Percentiles rank a stretch among this genome's conserved stretches.
These are phyloP conservation scores for Pharnaceum exiguum DNA, from an alignment of 148 eudicot genomes.

Conservation along the genomic window DNA sequence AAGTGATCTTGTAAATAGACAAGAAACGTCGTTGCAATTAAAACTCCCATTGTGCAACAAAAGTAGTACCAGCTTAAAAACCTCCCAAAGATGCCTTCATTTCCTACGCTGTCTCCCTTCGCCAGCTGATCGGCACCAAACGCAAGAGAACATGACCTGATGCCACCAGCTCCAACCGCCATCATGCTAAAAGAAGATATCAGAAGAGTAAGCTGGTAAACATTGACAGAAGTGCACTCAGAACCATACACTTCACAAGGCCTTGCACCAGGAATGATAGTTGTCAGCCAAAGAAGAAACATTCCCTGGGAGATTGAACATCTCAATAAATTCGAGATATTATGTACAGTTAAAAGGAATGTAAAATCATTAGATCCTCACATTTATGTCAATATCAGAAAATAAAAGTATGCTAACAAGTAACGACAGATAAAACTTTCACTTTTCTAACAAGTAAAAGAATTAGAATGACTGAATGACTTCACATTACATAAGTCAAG, in stretches of 20 bases:
- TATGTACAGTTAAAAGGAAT: too few species aligned
- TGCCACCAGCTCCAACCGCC: conserved; percentile 52
- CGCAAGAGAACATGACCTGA: conserved; percentile 47
- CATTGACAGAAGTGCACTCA: conserved; percentile 17
- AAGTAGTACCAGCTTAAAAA: conserved; percentile 54
- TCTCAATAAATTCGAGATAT: too few species aligned
- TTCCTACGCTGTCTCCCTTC: background rate
- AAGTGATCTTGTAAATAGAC: conserved; percentile 62
- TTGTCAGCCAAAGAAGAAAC: conserved; percentile 45
- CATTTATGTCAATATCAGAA: too few species aligned
- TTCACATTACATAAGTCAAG: too few species aligned
- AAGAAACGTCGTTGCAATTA: conserved; percentile 37
- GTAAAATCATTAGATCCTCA: too few species aligned
- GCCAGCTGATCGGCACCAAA: conserved; percentile 54
- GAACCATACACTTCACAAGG: conserved; percentile 25
- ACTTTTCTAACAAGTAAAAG: too few species aligned
- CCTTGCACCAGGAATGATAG: conserved; percentile 37
- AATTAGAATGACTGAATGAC: too few species aligned
- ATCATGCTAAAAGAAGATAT: conserved; percentile 34
- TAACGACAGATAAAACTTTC: too few species aligned
- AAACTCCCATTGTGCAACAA: conserved; percentile 23
- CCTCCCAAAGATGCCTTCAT: conserved; percentile 25
- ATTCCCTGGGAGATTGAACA: conserved; percentile 41
- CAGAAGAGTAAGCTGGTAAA: conserved; percentile 25
- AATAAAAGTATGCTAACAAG: too few species aligned